Percentiles rank a stretch among this genome's conserved stretches.
phyloP scores from a whole-genome alignment of 306 rosid species.

The Lagenaria siceraria region DNA sequence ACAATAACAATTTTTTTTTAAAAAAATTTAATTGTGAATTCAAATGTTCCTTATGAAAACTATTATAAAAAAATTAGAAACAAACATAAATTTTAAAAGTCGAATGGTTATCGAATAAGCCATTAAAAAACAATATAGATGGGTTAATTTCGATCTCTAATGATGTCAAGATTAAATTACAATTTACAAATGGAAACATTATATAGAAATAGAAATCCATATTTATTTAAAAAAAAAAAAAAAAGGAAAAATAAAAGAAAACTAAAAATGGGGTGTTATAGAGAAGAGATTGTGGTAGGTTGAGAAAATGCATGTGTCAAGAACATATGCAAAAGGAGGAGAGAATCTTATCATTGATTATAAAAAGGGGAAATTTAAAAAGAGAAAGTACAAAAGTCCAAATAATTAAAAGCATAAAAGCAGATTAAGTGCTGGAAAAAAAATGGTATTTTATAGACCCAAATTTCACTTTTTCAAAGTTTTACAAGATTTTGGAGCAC shows the following conservation, averaged over 20 bases:
- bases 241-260: background rate
- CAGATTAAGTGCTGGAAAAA: background rate
- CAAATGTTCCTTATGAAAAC: no score
- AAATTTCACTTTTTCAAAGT: background rate
- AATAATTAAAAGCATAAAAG: background rate
- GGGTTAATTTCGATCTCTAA: background rate
- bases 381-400: background rate
- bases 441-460: background rate
- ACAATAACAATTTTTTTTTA: no score
- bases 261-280: background rate
- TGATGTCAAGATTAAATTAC: background rate
- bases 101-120: no score
- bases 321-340: background rate
- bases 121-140: background rate
- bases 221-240: no score
- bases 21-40: no score
- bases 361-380: background rate
- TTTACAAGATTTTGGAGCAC: background rate
- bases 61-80: no score
- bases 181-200: background rate
- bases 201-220: background rate
- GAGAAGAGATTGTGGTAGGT: background rate
- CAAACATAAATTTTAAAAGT: no score
- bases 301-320: background rate
- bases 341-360: background rate